Evolutionary conservation across 306 rosid species (phyloP), one percentile per base, ranked within the genome.

Genomic region (Quercus aquifolioides): DNA sequence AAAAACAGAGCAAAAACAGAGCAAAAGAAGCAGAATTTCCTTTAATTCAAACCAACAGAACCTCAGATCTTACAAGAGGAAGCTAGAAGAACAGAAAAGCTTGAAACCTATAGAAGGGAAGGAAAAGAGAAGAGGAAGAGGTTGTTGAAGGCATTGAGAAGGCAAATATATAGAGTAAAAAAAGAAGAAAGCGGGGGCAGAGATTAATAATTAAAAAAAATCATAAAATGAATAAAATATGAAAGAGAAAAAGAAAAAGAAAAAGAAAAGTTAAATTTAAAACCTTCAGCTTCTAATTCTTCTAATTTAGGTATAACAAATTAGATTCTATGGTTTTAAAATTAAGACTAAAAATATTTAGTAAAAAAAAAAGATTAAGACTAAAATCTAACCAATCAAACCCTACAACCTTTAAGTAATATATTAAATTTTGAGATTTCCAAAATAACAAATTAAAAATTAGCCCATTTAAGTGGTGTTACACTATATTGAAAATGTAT

Each of bases 111-210:
- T 5, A 63, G 74, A 4, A 20, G 17, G 20, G 73, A 74, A 20
- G 26, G 69, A 31, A 79, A n/a, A 49, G 78, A 49, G 56, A 69
- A 51, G 80, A 41, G 84, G 84, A 85, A 79, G 88, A 85, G 84
- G 81, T 74, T 71, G 73, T 8, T 49, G 52, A 76, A 26, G 76
- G 75, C 0, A 65, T 13, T 19, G 78, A 78, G 65, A 65, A 77
- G 51, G n/a, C 41, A 73, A 73, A 74, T 93, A 74, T 93, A 93
- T 88, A 93, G 89, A 80, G 74, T n/a, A 64, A 78, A 67, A 26
- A 31, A 52, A 51, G 28, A 4, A 55, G 55, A 74, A 79, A 51
- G 12, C 20, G 15, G 35, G 25, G 54, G 17, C 17, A 49, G 17
- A 49, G 54, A 28, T 56, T 25, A 33, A 4, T 41, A 6, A 6